Conservation (phyloP, 2,329 filamentous ascomycete species). For the Moelleriella libera region DNA sequence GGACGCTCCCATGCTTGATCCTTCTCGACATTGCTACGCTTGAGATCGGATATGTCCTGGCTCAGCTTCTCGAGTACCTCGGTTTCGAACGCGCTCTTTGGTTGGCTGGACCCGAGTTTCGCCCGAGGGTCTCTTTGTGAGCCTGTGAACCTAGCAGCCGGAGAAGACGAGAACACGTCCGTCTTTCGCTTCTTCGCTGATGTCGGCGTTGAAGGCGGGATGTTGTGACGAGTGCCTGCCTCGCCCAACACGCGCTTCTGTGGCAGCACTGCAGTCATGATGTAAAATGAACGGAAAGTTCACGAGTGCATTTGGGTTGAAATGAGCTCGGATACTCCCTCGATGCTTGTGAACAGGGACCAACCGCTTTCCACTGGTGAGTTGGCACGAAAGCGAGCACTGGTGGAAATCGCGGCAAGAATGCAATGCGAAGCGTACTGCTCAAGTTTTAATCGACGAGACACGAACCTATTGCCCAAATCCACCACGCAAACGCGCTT, state of each 20-base stretch:
- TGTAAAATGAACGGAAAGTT: neutral
- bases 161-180: constrained; percentile 44
- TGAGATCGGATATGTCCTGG: constrained; percentile 78
- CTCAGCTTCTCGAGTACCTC: constrained; percentile 93
- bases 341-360: too few species aligned
- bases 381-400: neutral
- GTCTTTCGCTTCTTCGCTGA: constrained; percentile 66
- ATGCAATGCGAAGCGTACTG: too few species aligned
- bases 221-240: constrained; percentile 49
- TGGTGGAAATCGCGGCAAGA: too few species aligned
- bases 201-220: constrained; percentile 37
- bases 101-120: constrained; percentile 56
- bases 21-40: constrained; percentile 76
- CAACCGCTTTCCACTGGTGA: too few species aligned
- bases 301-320: neutral
- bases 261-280: constrained; percentile 39
- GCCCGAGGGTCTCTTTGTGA: constrained; percentile 49
- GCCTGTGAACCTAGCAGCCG: constrained; percentile 42
- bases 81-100: constrained; percentile 84
- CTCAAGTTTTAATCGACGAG: neutral
- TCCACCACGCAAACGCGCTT: constrained; percentile 16
- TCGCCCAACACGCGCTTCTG: constrained; percentile 64
- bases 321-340: too few species aligned
- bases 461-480: neutral
- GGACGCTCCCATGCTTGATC: constrained; percentile 80